phyloP scores from a whole-genome alignment of 2,329 filamentous ascomycete genomes.

The Aureobasidium sp. region DNA sequence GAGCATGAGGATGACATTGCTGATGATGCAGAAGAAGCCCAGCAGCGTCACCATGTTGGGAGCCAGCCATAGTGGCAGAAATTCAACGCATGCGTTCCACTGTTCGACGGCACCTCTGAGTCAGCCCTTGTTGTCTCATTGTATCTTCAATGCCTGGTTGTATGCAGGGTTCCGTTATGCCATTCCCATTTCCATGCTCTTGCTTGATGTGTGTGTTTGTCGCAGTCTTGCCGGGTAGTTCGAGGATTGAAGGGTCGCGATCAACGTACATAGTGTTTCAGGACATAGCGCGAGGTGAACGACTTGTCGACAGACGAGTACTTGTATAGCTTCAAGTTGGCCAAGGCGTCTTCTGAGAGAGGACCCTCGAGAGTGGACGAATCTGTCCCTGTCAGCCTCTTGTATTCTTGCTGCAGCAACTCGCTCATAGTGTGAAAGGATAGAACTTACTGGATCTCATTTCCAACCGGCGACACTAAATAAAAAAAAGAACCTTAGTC shows the following conservation, averaged over 20 bases:
- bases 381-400: conserved; percentile 9
- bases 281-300: conserved; percentile 82
- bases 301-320: conserved; percentile 97
- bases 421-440: not conserved
- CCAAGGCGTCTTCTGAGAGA: conserved; percentile 82
- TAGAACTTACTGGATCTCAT: conserved; percentile 4
- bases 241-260: not conserved
- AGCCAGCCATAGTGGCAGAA: conserved; percentile 90
- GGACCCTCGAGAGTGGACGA: conserved; percentile 14
- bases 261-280: conserved; percentile 80
- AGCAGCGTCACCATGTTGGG: conserved; percentile 96
- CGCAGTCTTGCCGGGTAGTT: not conserved
- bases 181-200: not conserved
- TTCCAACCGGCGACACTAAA: conserved; percentile 5
- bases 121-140: not conserved
- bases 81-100: conserved; percentile 95
- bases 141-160: not conserved
- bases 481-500: conserved; percentile 5
- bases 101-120: conserved; percentile 32
- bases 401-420: conserved; percentile 8
- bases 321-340: conserved; percentile 91
- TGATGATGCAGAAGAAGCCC: conserved; percentile 89
- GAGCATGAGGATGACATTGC: conserved; percentile 66
- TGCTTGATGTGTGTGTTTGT: not conserved
- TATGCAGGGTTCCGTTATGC: not conserved